Conservation (phyloP, 352 stramenopile genomes). For the Globisporangium ultimum region DNA sequence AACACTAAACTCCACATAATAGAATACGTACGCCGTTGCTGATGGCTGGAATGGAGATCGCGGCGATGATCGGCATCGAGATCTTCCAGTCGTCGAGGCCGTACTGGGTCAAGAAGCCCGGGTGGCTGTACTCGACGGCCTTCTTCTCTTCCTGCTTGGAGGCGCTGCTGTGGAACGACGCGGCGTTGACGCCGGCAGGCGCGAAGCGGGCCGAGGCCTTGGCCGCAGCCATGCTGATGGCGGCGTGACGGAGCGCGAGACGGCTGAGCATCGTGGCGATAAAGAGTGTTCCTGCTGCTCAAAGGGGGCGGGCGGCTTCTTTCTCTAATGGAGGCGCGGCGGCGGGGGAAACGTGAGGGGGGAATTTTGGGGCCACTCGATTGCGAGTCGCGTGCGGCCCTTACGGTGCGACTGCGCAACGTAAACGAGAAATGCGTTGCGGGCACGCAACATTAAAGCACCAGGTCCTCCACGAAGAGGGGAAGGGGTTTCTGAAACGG, state of each 20-base stretch:
- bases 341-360: background rate
- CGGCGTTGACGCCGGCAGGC: conserved; percentile 21
- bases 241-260: conserved; percentile 65
- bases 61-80: conserved; percentile 65
- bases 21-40: conserved; percentile 69
- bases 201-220: conserved; percentile 24
- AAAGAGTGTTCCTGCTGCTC: background rate
- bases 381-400: background rate
- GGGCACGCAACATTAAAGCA: background rate
- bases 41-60: conserved; percentile 69
- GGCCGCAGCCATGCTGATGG: conserved; percentile 37
- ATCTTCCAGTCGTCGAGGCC: conserved; percentile 86
- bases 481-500: background rate
- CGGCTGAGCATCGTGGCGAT: conserved; percentile 58
- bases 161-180: conserved; percentile 59
- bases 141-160: conserved; percentile 49
- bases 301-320: conserved; percentile 9
- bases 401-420: background rate
- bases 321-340: conserved; percentile 12
- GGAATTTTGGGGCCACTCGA: conserved; percentile 14
- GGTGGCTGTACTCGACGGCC: conserved; percentile 32
- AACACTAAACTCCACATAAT: background rate
- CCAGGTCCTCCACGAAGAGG: background rate
- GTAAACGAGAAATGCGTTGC: background rate
- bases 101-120: conserved; percentile 56